These are phyloP conservation scores for Turritis glabra DNA, from an alignment of 345 rosid genomes.

Conservation along the genomic window DNA sequence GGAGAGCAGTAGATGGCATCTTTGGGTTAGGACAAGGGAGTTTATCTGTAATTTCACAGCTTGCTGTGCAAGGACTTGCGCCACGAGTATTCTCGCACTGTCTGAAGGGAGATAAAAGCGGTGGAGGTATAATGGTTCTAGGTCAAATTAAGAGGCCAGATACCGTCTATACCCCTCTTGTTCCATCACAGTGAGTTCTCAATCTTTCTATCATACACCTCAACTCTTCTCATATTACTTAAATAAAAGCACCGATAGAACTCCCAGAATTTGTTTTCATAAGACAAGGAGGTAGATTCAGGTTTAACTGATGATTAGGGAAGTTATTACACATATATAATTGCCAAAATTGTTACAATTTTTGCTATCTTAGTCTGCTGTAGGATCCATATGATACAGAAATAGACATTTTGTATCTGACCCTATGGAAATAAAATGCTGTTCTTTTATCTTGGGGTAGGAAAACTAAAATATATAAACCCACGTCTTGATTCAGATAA, in stretches of 20 bases:
- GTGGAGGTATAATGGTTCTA: constrained; percentile 92
- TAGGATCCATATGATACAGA: constrained; percentile 2
- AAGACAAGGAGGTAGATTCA: background rate
- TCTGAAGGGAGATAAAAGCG: constrained; percentile 67
- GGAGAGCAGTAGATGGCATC: constrained; percentile 91
- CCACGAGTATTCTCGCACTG: constrained; percentile 93
- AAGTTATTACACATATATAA: background rate
- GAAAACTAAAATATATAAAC: constrained; percentile 18
- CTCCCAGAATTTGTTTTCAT: background rate
- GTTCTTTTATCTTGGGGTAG: constrained; percentile 23
- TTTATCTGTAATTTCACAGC: constrained; percentile 85
- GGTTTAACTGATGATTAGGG: background rate
- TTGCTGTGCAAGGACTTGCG: constrained; percentile 67
- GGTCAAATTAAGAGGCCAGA: constrained; percentile 91
- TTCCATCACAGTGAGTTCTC: constrained; percentile 73
- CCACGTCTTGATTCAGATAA: constrained; percentile 40
- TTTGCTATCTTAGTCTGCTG: constrained; percentile 2
- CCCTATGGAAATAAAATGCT: background rate
- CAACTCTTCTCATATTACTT: background rate
- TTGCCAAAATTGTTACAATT: background rate
- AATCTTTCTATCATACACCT: background rate
- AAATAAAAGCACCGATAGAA: background rate
- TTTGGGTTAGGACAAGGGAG: constrained; percentile 90
- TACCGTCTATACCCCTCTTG: constrained; percentile 85
- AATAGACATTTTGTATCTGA: background rate